Conservation (phyloP, 2,329 filamentous ascomycete genomes). For the Botrytis cinerea region DNA sequence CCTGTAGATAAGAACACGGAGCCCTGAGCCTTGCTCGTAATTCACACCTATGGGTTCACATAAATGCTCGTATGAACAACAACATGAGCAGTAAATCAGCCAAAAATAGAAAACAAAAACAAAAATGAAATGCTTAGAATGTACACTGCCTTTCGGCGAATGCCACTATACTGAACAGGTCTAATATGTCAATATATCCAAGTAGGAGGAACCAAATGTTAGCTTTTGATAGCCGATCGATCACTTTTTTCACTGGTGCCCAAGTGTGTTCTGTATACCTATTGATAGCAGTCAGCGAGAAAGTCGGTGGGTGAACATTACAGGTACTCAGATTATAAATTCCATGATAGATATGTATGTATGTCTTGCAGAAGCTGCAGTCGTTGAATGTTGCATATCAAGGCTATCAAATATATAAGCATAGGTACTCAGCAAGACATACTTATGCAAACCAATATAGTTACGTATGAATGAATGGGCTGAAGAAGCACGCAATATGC, state of each 20-base stretch:
- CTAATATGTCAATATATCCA: neutral
- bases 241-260: neutral
- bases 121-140: neutral
- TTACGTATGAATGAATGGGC: neutral
- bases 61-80: neutral
- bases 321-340: neutral
- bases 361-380: neutral
- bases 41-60: neutral
- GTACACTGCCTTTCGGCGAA: neutral
- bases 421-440: neutral
- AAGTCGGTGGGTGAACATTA: neutral
- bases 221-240: neutral
- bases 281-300: neutral
- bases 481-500: slow-evolving; percentile 22
- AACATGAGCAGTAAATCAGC: neutral
- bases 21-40: neutral
- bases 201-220: neutral
- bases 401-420: neutral
- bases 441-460: neutral
- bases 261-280: neutral
- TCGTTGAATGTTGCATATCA: neutral
- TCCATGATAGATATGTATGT: neutral
- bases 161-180: neutral
- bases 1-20: neutral
- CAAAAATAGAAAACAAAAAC: neutral